These are phyloP conservation scores for Globisporangium cylindrosporum DNA, from an alignment of 352 stramenopile genomes.

Conservation along the genomic window DNA sequence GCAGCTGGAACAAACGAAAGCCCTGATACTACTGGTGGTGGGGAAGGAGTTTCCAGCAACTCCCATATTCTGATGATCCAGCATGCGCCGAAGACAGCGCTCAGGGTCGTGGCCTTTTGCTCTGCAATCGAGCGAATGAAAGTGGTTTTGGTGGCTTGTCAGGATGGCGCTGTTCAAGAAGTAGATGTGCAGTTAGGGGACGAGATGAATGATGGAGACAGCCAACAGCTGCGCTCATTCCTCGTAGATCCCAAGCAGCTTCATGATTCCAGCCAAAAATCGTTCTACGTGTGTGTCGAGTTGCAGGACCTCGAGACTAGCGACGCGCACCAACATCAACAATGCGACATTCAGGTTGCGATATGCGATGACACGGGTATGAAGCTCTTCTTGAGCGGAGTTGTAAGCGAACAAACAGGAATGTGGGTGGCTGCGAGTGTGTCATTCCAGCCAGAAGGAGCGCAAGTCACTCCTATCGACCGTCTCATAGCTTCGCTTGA, in stretches of 20 bases:
- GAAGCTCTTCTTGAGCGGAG: constrained; percentile 37
- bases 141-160: background rate
- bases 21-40: background rate
- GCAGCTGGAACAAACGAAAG: background rate
- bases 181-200: background rate
- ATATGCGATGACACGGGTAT: constrained; percentile 29
- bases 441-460: background rate
- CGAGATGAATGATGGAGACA: background rate
- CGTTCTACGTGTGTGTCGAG: constrained; percentile 4
- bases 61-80: constrained; percentile 11
- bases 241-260: constrained; percentile 7
- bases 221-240: background rate
- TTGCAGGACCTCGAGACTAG: background rate
- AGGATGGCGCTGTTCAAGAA: background rate
- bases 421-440: constrained; percentile 42
- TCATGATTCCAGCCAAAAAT: background rate
- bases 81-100: background rate
- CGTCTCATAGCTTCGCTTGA: constrained; percentile 1
- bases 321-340: background rate
- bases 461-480: constrained; percentile 11
- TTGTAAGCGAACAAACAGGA: background rate
- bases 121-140: background rate
- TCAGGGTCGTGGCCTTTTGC: constrained; percentile 1
- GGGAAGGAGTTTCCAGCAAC: background rate
- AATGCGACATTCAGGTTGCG: constrained; percentile 29